Base-by-base conservation (phyloP, 139 green algal species). In the Chlamydomonas sp. region DNA sequence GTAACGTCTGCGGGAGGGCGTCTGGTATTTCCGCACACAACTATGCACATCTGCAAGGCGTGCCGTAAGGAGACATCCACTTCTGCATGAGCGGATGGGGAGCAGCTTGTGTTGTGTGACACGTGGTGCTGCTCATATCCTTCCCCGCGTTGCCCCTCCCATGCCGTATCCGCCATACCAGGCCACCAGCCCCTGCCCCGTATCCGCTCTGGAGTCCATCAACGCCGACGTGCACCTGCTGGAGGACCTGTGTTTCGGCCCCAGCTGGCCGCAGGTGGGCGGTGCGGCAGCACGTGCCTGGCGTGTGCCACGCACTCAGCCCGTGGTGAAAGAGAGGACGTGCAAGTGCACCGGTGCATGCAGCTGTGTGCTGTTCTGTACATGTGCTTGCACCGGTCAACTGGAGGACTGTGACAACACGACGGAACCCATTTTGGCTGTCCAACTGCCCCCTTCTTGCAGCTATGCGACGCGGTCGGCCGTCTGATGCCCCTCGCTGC, bases 191-290 rank as follows among this genome's bases (percentile, higher is more conserved):
- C 71, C 79, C 82, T 49, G 20, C 16, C 82, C 82, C 0, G 31
- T 86, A 4, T 10, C 71, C 4, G 82, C 82, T 4, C 82, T 86
- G 57, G 60, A 86, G 82, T 3, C 72, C 4, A n/a, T 86, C 15
- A 60, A 60, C 8, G 69, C 82, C 12, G 82, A 86, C 71, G 16
- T 63, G 5, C 82, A 86, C 82, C 82, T 86, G 20, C 82, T 86
- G 71, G 82, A 86, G 72, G 82, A 86, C 72, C 61, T 86, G 8
- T 78, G 61, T 61, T 86, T 80, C 69, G 82, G 82, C 20, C 82
- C 71, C 71, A 73, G 20, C 69, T 86, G 82, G 82, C 82, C 71
- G 18, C 82, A 86, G 60, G 71, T 86, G 5, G 72, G 82, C 60
- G 82, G 73, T 61, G 60, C 71, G 57, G 60, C 79, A 31, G 82